phyloP scores from a whole-genome alignment of 2,329 filamentous ascomycete species.

The Colletotrichum gigasporum region DNA sequence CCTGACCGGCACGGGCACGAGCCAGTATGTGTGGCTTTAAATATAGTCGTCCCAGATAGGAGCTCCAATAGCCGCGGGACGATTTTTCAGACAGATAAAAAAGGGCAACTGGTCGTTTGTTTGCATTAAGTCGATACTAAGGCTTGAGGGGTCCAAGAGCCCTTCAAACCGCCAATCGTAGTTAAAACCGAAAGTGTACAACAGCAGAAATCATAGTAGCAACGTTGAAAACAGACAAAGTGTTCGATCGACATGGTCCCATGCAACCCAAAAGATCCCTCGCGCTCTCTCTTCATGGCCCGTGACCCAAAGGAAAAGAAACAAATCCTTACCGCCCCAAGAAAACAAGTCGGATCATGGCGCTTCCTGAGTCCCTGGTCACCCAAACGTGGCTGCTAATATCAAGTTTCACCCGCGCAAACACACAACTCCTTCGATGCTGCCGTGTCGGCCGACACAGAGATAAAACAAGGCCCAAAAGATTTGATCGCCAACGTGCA shows the following conservation, averaged over 20 bases:
- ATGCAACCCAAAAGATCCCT: background rate
- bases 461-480: slow-evolving; percentile 21
- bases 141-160: background rate
- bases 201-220: background rate
- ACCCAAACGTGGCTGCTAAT: background rate
- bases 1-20: too few species aligned
- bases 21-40: too few species aligned
- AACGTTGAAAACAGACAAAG: background rate
- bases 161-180: too few species aligned
- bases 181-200: background rate
- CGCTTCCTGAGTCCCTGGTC: background rate
- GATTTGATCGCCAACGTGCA: background rate
- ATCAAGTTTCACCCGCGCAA: background rate
- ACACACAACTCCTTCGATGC: slow-evolving; percentile 12
- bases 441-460: slow-evolving; percentile 13
- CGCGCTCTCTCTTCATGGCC: too few species aligned
- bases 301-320: background rate
- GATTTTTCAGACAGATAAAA: background rate
- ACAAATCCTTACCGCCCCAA: background rate
- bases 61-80: background rate
- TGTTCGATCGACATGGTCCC: slow-evolving; percentile 5
- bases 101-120: background rate
- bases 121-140: background rate
- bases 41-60: slow-evolving; percentile 4
- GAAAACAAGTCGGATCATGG: background rate